Evolutionary conservation across 2,329 filamentous ascomycete species (phyloP), one percentile per base, ranked within the genome.

Genomic region (Drechslera avenae): DNA sequence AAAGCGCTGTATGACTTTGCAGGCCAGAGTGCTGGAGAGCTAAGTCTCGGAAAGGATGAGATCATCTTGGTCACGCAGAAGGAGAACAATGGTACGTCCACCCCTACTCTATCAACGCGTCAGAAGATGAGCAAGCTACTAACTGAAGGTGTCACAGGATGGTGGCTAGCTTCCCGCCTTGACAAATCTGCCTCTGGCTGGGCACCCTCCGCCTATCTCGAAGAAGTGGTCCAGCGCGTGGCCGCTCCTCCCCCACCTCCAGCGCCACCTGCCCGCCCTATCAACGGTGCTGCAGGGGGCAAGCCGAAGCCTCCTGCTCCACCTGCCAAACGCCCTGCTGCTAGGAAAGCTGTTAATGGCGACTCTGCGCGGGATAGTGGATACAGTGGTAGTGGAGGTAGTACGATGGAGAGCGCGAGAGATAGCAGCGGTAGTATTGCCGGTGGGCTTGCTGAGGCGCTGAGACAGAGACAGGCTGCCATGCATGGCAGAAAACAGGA

Each of bases 1-100:
- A 94, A 91, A 78, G 94, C 91, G 4, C 75, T 97, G 39, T 99
- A 97, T 73, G 92, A 97, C 66, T 99, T 97, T 72, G 83, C 81
- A 46, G 91, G 91, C 13, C 88, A 93, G 62, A 90, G 84, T 57
- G 84, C 87, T 50, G 96, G 95, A 60, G 92, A 97, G 75, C 80
- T 99, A 43, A 87, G 88, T 13, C 84, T 99, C 57, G 83, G 74
- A 50, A 86, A 89, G 41, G 91, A 89, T 42, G 89, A 97, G 57
- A 75, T 96, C 40, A 83, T 99, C 45, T 86, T 95, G 72, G 86
- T 99, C 68, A 83, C 95, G n/a, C 88, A 94, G 68, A 97, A 97
- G 75, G 93, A 97, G 75, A 87, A 83, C 73, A 97, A 97, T 71
- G 94, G 93, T 96, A 84, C 74, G 87, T 73, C 37, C 26, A 17